Evolutionary conservation across 176 grass and related monocot genomes (phyloP), one percentile per base, ranked within the genome.

Genomic region (Avena insularis): DNA sequence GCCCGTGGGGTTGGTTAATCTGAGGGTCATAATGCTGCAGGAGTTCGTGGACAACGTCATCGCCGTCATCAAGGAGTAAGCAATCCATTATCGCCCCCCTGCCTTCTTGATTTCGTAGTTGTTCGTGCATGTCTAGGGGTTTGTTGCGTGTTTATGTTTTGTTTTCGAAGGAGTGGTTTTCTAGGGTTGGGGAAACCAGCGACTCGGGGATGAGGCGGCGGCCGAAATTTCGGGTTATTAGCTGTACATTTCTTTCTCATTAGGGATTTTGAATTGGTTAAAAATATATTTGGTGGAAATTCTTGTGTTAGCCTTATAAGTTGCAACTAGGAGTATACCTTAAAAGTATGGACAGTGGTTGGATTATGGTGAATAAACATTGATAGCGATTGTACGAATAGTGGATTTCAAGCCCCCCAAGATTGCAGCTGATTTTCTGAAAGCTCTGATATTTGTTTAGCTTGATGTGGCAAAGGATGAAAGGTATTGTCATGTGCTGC

Each of bases 61-160:
- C 61, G 95, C 95, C 60, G 78, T 95, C 79, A 89, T 88, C 20
- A 98, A 98, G 85, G 95, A 98, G 95, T 98, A 79, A 93, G 89
- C 86, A 31, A 8, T 49, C 17, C 23, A 19, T 31, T 31, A 14
- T 31, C 48, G 16, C 38, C 38, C 38, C 38, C 40, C 40, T 43
- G 40, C 40, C 40, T 43, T 43, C 5, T 12, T 63, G 81, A 43
- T 90, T 72, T 81, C 31, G 23, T 25, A 46, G 6, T 12, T 50
- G 21, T 57, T 8, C 55, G 54, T 15, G 29, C 83, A 57, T 29
- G 7, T 43, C 20, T n/a, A 19, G 9, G 2, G 6, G 57, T 53
- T 74, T 20, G 58, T 33, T 82, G 63, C 0, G 50, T 75, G 38
- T 21, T 23, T 54, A 61, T 71, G 27, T 54, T 14, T 54, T 2